Conservation (phyloP, 73 alveolate species). For the Paramecium sexaurelia region DNA sequence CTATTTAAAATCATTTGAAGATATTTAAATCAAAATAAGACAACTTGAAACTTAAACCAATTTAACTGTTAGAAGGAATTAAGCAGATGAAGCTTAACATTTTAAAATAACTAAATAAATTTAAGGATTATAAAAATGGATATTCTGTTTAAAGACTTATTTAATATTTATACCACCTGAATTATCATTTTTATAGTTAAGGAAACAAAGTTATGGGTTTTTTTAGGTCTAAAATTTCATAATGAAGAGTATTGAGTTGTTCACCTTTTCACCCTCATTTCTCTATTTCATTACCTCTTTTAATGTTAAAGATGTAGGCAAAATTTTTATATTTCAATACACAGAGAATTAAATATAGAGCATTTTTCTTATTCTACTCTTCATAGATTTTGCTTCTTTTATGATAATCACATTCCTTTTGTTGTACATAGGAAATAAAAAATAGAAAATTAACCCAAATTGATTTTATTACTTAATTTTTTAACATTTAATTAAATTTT, state of each 20-base stretch:
- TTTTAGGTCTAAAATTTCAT: constrained; percentile 13
- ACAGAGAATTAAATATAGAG: not conserved
- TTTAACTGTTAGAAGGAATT: not conserved
- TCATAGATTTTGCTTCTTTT: not conserved
- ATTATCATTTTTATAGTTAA: not conserved
- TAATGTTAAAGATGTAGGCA: not conserved
- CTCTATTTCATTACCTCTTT: not conserved
- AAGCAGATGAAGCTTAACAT: not conserved
- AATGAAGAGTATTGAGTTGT: not conserved
- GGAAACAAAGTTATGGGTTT: constrained; percentile 25
- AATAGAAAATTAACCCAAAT: not conserved
- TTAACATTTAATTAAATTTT: not conserved
- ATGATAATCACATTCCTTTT: not conserved
- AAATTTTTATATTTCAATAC: not conserved
- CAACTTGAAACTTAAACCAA: not conserved
- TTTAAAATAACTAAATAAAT: not conserved
- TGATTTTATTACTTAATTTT: not conserved
- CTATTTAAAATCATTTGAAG: constrained; percentile 12
- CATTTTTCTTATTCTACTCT: not conserved
- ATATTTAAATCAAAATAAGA: not conserved
- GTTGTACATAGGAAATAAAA: not conserved
- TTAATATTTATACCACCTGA: constrained; percentile 35
- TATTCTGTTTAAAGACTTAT: not conserved
- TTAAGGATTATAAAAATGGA: not conserved
- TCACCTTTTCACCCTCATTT: not conserved